These are phyloP conservation scores for Tolypocladium paradoxum DNA, from an alignment of 2,329 filamentous ascomycete genomes.

Conservation along the genomic window DNA sequence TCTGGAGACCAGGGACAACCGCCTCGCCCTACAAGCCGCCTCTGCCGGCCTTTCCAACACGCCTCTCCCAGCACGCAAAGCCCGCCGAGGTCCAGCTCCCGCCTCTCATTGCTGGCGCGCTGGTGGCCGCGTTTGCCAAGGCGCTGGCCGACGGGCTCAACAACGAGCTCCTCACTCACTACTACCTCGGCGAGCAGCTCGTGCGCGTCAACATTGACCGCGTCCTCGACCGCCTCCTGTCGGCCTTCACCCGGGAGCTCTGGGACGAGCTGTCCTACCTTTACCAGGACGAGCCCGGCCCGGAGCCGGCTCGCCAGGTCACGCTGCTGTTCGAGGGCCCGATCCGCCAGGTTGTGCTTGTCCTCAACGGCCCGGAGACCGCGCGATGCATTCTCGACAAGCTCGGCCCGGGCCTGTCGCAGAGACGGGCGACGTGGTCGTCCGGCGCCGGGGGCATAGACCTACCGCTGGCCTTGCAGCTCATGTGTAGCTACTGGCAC, in stretches of 20 bases:
- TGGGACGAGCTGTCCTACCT: conserved; percentile 26
- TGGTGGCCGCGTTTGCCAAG: conserved; percentile 23
- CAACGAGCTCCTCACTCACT: conserved; percentile 26
- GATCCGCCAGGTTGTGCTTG: conserved; percentile 24
- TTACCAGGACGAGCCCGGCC: conserved; percentile 17
- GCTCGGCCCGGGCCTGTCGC: conserved; percentile 23
- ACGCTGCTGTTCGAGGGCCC: conserved; percentile 24
- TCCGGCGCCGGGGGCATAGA: conserved; percentile 20
- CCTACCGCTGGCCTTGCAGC: conserved; percentile 21
- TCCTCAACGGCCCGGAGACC: conserved; percentile 25
- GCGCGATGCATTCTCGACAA: conserved; percentile 22
- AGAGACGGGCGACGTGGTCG: conserved; percentile 20
- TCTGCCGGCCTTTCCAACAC: conserved; percentile 19
- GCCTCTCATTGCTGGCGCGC: conserved; percentile 23
- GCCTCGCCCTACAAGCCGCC: conserved; percentile 19
- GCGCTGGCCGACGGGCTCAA: conserved; percentile 21
- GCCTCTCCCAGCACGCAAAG: conserved; percentile 15
- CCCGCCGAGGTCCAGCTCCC: conserved; percentile 22
- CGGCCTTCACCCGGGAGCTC: conserved; percentile 19
- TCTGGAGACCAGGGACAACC: conserved; percentile 11
- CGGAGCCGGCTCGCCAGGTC: conserved; percentile 18
- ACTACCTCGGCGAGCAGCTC: conserved; percentile 22
- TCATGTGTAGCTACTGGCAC: conserved; percentile 25
- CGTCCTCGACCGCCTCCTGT: conserved; percentile 23
- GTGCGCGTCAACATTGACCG: conserved; percentile 23